These are phyloP conservation scores for Amanita inopinata DNA, from an alignment of 768 basidiomycete species.

Conservation along the genomic window DNA sequence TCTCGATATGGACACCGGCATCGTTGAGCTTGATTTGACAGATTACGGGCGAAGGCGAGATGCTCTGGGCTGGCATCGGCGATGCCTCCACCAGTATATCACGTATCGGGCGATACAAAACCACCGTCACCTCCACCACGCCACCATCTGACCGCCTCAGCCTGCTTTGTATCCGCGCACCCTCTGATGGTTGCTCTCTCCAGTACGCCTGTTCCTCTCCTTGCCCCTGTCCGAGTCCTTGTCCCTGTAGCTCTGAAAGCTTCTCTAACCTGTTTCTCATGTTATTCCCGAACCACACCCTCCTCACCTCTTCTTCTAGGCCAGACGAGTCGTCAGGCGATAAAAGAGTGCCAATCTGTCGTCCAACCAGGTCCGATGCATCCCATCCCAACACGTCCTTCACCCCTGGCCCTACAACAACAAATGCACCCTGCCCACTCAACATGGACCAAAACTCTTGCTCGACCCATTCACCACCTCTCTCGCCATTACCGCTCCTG, in stretches of 20 bases:
- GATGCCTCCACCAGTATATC: constrained; percentile 8
- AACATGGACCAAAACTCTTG: constrained; percentile 48
- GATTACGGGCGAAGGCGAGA: constrained; percentile 27
- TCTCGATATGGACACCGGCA: constrained; percentile 9
- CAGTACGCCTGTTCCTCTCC: too few species aligned
- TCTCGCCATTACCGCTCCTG: too few species aligned
- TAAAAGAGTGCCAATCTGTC: constrained; percentile 28
- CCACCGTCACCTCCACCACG: constrained; percentile 15
- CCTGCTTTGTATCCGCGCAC: constrained; percentile 20
- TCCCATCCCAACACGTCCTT: constrained; percentile 61
- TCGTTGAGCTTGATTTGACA: constrained; percentile 27
- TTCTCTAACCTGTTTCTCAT: too few species aligned
- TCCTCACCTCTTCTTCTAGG: constrained; percentile 15
- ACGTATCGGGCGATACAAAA: constrained; percentile 22
- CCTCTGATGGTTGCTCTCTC: not conserved
- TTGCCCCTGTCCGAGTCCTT: too few species aligned
- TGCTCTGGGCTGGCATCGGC: constrained; percentile 12
- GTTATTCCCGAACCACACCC: too few species aligned
- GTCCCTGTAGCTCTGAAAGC: too few species aligned
- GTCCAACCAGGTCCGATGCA: constrained; percentile 42
- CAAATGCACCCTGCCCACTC: constrained; percentile 33
- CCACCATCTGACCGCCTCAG: constrained; percentile 29
- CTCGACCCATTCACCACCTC: constrained; percentile 6
- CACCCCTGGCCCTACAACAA: constrained; percentile 40
- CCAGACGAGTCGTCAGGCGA: constrained; percentile 3